phyloP scores from a whole-genome alignment of 164 flowering plant genomes.

The Vitis labrusca region DNA sequence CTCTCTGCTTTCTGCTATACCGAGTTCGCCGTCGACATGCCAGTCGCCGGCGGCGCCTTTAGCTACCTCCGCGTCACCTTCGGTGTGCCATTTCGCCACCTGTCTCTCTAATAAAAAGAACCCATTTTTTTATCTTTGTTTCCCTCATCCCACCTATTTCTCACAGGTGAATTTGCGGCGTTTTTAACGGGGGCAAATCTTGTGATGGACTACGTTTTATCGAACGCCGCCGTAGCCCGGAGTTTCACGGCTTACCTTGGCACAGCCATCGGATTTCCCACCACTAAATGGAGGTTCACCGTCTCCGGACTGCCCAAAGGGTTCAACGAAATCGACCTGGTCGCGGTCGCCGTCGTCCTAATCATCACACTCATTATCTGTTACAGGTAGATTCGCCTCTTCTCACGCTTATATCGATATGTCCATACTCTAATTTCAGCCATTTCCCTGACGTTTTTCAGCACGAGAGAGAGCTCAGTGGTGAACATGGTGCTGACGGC shows the following conservation, averaged over 20 bases:
- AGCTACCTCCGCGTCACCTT: conserved; percentile 84
- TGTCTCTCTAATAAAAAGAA: neutral
- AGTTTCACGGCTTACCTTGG: conserved; percentile 67
- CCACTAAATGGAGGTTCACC: conserved; percentile 49
- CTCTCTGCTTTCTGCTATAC: conserved; percentile 95
- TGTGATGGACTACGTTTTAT: conserved; percentile 72
- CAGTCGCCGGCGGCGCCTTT: conserved; percentile 97
- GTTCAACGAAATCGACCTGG: conserved; percentile 55
- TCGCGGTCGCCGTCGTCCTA: conserved; percentile 60
- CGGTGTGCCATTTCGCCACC: conserved; percentile 40
- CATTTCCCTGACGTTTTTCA: conserved; percentile 18
- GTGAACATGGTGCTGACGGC: conserved; percentile 75
- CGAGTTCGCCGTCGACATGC: conserved; percentile 91
- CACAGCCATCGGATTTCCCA: conserved; percentile 42
- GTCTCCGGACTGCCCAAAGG: conserved; percentile 49
- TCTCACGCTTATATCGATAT: neutral
- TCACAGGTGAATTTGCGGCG: conserved; percentile 70
- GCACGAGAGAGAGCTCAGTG: conserved; percentile 85
- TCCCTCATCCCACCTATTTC: neutral
- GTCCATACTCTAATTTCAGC: neutral
- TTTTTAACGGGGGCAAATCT: conserved; percentile 72
- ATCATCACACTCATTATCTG: conserved; percentile 55
- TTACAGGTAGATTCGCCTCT: conserved; percentile 41
- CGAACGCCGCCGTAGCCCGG: conserved; percentile 78
- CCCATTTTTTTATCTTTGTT: neutral